Base-by-base conservation (phyloP, 805 yeast species). In the Jamesozyma spencerorum region DNA sequence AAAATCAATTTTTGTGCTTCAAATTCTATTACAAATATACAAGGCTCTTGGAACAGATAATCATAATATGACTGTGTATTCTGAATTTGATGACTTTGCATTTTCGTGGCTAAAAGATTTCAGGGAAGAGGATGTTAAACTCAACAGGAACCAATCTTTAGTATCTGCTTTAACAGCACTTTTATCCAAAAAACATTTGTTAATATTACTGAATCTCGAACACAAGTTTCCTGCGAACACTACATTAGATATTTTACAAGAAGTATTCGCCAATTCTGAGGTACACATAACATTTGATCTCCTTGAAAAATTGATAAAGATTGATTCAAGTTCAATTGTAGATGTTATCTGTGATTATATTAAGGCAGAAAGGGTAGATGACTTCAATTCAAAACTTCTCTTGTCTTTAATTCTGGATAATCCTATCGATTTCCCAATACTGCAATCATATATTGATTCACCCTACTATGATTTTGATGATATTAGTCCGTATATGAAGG, bases 1-100 rank as follows among this genome's bases (percentile, higher is more conserved):
- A 11, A 62, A 55, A 28, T 48, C 54, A 17, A 31, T 49, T 1
- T 59, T 59, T 22, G 60, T 62, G 11, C 50, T 65, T 30, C 51
- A 57, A 14, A 46, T 63, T 2, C 37, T 70, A n/a, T 51, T 55
- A 37, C 70, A 69, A 38, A 53, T 71, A 2, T 60, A 62, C 31
- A 50, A 54, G 7, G 69, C 64, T 40, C 44, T 67, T 14, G 33
- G 24, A n/a, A 17, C 20, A 19, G 34, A 34, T 17, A 24, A 24
- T n/a, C n/a, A n/a, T n/a, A n/a, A n/a, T n/a, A n/a, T n/a, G n/a
- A n/a, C n/a, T n/a, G n/a, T n/a, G n/a, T n/a, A 22, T 22, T 22
- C 10, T 13, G 42, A 40, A 18, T 42, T 49, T 22, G 39, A 42
- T 18, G 27, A 33, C 3, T 39, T 40, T 31, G 24, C 42, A 5